Percentiles rank a stretch among this genome's conserved stretches.
phyloP scores from a whole-genome alignment of 768 basidiomycete genomes.

The Candolleomyces eurysporus region DNA sequence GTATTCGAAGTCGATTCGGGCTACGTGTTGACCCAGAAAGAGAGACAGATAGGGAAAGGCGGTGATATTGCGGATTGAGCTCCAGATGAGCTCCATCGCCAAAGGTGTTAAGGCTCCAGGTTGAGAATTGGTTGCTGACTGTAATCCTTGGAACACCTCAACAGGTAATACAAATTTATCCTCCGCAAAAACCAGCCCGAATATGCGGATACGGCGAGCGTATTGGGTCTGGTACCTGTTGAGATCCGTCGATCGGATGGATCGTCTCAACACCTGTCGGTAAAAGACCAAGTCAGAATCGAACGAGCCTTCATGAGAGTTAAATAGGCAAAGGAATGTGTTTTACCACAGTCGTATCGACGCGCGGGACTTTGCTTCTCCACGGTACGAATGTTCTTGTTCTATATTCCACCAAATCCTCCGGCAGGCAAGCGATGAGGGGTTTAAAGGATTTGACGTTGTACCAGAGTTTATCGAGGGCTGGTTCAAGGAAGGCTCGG shows the following conservation, averaged over 20 bases:
- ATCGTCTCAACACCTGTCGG: background rate
- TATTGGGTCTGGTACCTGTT: background rate
- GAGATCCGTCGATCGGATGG: background rate
- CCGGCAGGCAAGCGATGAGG: background rate
- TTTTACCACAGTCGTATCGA: background rate
- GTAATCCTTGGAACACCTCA: too few species aligned
- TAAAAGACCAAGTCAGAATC: background rate
- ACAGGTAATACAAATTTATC: too few species aligned
- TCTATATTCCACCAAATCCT: background rate
- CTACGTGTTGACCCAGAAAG: too few species aligned
- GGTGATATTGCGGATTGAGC: too few species aligned
- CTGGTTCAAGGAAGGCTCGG: slow-evolving; percentile 8
- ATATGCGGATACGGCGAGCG: too few species aligned
- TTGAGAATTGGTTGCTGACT: too few species aligned
- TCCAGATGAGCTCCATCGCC: too few species aligned
- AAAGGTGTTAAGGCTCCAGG: too few species aligned
- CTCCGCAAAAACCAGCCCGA: too few species aligned
- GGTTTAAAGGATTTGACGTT: background rate
- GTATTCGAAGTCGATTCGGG: too few species aligned
- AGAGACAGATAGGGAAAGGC: too few species aligned
- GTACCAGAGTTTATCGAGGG: background rate
- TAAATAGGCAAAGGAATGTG: background rate
- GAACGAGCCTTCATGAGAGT: background rate
- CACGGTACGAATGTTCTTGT: background rate
- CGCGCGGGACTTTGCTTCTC: background rate